These are phyloP conservation scores for Kazachstania bromeliacearum DNA, from an alignment of 805 yeast genomes.

Conservation along the genomic window DNA sequence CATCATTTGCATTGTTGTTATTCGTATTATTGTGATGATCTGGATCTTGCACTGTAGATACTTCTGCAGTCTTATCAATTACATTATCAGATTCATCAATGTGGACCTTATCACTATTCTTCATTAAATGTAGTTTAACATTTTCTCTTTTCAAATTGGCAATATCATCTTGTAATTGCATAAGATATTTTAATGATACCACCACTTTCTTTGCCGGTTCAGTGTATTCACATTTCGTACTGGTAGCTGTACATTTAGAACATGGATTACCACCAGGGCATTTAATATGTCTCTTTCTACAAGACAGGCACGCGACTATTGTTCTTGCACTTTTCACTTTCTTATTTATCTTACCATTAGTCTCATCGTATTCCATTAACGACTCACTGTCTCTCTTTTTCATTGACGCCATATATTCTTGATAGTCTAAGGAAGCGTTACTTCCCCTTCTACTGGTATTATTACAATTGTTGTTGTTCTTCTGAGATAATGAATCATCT, in stretches of 20 bases:
- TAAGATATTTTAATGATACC: slow-evolving; percentile 60
- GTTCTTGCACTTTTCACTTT: slow-evolving; percentile 1
- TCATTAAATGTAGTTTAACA: slow-evolving; percentile 33
- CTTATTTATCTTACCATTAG: neutral
- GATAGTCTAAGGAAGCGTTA: too few species aligned
- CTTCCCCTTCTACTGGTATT: too few species aligned
- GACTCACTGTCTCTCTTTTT: too few species aligned
- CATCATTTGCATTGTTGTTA: slow-evolving; percentile 6
- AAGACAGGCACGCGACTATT: slow-evolving; percentile 43
- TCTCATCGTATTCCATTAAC: too few species aligned
- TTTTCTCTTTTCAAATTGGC: slow-evolving; percentile 58
- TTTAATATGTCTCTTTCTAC: slow-evolving; percentile 62
- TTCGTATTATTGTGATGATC: neutral
- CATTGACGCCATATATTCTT: neutral
- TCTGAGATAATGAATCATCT: too few species aligned
- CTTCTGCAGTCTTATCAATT: neutral
- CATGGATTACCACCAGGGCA: slow-evolving; percentile 78
- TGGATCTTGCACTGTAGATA: neutral
- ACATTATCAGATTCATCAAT: neutral
- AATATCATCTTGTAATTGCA: slow-evolving; percentile 58
- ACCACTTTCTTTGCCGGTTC: slow-evolving; percentile 67
- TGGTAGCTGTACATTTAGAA: slow-evolving; percentile 46
- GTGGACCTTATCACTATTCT: neutral
- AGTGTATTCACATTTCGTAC: slow-evolving; percentile 55
- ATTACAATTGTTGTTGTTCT: too few species aligned